A percentile compares a stretch with the other conserved stretches of the same genome.
Conservation (phyloP, 306 rosid genomes). For the Trifolium subterraneum region DNA sequence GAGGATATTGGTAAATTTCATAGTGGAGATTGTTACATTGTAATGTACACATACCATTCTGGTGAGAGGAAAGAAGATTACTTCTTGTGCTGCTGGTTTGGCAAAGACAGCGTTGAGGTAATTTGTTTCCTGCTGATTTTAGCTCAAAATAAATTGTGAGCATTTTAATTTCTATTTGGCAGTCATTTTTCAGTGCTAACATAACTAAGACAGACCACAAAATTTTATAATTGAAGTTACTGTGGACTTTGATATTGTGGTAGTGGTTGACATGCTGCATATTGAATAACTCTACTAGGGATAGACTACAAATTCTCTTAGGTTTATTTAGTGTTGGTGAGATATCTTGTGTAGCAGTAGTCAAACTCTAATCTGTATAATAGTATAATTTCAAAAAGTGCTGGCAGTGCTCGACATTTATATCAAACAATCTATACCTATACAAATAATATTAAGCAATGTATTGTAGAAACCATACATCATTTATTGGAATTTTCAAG, state of each 20-base stretch:
- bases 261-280: constrained; percentile 20
- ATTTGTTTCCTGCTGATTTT: constrained; percentile 42
- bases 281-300: constrained; percentile 1
- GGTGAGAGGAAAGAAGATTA: constrained; percentile 97
- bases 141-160: constrained; percentile 34
- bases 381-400: background rate
- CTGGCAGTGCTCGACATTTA: constrained; percentile 1
- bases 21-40: constrained; percentile 86
- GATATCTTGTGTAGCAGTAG: background rate
- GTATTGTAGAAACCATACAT: background rate
- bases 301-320: constrained; percentile 1
- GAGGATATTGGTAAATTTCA: constrained; percentile 92
- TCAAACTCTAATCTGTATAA: too few relatives aligned
- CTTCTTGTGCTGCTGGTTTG: constrained; percentile 93
- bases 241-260: background rate
- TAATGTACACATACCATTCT: constrained; percentile 81
- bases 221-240: background rate
- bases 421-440: constrained; percentile 4
- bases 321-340: background rate
- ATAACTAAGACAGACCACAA: constrained; percentile 1
- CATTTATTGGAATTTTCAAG: too few relatives aligned
- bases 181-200: constrained; percentile 6
- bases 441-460: background rate
- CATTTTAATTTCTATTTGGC: constrained; percentile 12
- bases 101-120: constrained; percentile 91